These are phyloP conservation scores for Sporothrix brunneoviolacea DNA, from an alignment of 2,329 filamentous ascomycete species.

Conservation along the genomic window DNA sequence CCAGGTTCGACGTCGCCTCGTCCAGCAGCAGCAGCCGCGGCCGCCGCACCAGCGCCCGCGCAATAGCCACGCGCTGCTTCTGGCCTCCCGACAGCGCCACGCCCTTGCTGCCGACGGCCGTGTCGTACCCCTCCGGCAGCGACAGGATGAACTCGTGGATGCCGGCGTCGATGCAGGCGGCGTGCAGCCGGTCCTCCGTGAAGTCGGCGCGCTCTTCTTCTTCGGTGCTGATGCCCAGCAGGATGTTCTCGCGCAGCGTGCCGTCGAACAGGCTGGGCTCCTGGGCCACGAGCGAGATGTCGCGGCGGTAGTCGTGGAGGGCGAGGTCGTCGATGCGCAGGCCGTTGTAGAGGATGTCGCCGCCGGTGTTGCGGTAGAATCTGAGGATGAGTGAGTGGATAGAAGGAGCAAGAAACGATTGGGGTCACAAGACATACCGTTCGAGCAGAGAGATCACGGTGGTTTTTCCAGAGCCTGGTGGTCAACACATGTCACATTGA, in stretches of 20 bases:
- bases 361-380: constrained; percentile 36
- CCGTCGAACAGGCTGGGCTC: constrained; percentile 53
- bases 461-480: constrained; percentile 26
- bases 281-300: constrained; percentile 52
- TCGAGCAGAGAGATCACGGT: constrained; percentile 45
- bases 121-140: constrained; percentile 38
- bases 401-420: no score
- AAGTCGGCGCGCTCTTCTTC: constrained; percentile 32
- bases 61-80: constrained; percentile 19
- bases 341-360: constrained; percentile 49
- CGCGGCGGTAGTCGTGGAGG: constrained; percentile 44
- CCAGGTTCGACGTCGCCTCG: constrained; percentile 17
- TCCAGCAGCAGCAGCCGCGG: constrained; percentile 17
- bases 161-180: constrained; percentile 52
- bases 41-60: constrained; percentile 15
- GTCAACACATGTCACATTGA: no score
- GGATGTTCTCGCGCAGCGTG: constrained; percentile 29
- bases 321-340: constrained; percentile 47
- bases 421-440: no score
- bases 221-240: constrained; percentile 22
- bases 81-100: constrained; percentile 18
- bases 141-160: constrained; percentile 65
- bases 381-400: no score
- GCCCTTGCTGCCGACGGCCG: constrained; percentile 16
- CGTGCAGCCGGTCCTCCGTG: constrained; percentile 39